phyloP scores from a whole-genome alignment of 352 stramenopile genomes.

The Globisporangium spiculum region DNA sequence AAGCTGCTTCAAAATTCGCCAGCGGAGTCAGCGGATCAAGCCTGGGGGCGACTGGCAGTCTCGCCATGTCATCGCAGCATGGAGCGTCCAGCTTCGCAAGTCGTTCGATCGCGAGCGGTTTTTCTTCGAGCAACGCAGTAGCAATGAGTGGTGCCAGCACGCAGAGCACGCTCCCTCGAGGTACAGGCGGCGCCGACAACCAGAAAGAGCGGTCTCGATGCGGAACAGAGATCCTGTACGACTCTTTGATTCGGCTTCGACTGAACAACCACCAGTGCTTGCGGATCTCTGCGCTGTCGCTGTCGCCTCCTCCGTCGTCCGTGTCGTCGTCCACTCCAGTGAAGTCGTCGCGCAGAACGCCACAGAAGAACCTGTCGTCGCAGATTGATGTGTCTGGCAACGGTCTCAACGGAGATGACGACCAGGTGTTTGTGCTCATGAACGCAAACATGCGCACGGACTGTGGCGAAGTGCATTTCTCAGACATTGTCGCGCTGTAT shows the following conservation, averaged over 20 bases:
- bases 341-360: conserved; percentile 13
- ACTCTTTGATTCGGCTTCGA: conserved; percentile 60
- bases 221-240: conserved; percentile 70
- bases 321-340: conserved; percentile 28
- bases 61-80: conserved; percentile 8
- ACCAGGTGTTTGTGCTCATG: conserved; percentile 78
- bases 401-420: conserved; percentile 63
- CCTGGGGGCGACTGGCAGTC: conserved; percentile 17
- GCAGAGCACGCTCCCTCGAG: conserved; percentile 10
- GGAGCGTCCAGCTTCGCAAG: conserved; percentile 23
- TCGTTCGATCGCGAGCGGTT: conserved; percentile 12
- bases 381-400: conserved; percentile 59
- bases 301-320: conserved; percentile 7
- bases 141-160: conserved; percentile 7
- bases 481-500: conserved; percentile 75
- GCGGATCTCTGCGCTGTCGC: conserved; percentile 35
- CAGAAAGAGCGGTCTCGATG: conserved; percentile 55
- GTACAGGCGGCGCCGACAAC: conserved; percentile 29
- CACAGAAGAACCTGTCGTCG: conserved; percentile 23
- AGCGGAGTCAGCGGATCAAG: conserved; percentile 4
- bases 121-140: conserved; percentile 5
- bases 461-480: conserved; percentile 68
- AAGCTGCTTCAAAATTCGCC: conserved; percentile 11
- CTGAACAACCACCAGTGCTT: conserved; percentile 73
- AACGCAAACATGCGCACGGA: conserved; percentile 71